Base-by-base conservation (phyloP, 2,329 filamentous ascomycete genomes). In the Trichophyton mentagrophytes region DNA sequence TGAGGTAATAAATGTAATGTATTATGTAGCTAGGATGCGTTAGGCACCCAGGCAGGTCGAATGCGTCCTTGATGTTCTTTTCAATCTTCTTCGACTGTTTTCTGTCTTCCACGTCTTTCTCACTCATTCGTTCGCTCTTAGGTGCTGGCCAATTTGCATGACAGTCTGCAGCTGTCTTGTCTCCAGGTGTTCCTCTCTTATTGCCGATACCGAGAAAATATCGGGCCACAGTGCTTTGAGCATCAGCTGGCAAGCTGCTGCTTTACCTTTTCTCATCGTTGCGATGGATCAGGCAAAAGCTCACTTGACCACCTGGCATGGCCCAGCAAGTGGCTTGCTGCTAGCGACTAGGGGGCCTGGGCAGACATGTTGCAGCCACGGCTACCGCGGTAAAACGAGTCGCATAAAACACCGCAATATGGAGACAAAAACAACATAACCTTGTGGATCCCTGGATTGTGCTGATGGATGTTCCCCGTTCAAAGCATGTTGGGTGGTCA, bases 331-430 rank as follows among this genome's bases (percentile, higher is more conserved):
- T 51, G 46, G 46, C 46, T 51, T 51, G 46, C 46, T 25, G 46
- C 46, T 51, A 51, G 51, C n/a, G 51, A 20, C n/a, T 36, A 20
- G 27, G 51, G 51, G 25, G 27, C 25, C 27, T 55, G 8, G 51
- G 27, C 27, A 7, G 51, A 17, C 25, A 36, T 11, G 51, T 30
- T 33, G 30, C 30, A 55, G 15, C 27, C 27, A 33, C 51, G 51
- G 51, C 51, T 55, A 55, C 30, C 51, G 51, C 51, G 51, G 51
- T 55, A 55, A 55, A 55, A 8, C 27, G 27, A 36, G n/a, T 55
- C 51, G 51, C 51, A 55, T 33, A 38, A 53, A 51, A 55, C 27
- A 55, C 11, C 51, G 51, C 51, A 55, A n/a, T 25, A 33, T 27
- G 25, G 30, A 36, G 51, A 20, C 30, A 38, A 36, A 53, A 13